Percentiles rank a stretch among this genome's conserved stretches.
phyloP scores from a whole-genome alignment of 2,329 filamentous ascomycete genomes.

The Metarhizium humberi region DNA sequence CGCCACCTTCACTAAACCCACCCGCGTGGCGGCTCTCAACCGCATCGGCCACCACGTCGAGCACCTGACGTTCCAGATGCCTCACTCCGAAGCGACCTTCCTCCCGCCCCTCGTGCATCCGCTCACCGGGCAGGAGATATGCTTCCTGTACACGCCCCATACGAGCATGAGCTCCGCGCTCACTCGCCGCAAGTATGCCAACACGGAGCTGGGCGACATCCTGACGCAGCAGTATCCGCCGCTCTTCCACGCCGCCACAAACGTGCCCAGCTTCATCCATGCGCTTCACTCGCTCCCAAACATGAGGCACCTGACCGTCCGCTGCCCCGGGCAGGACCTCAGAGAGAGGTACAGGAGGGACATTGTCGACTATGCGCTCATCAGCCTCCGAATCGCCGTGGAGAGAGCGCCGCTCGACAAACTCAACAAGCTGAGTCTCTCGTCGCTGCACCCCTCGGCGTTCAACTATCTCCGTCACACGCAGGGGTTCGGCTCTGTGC shows the following conservation, averaged over 20 bases:
- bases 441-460: constrained; percentile 64
- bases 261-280: constrained; percentile 74
- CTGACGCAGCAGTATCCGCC: constrained; percentile 82
- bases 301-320: constrained; percentile 65
- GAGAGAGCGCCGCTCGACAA: constrained; percentile 60
- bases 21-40: constrained; percentile 63
- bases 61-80: constrained; percentile 67
- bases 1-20: constrained; percentile 65
- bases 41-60: constrained; percentile 72
- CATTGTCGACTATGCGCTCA: constrained; percentile 80
- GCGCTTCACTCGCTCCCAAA: constrained; percentile 61
- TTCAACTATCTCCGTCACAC: constrained; percentile 70
- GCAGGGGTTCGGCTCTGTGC: constrained; percentile 64
- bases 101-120: constrained; percentile 78
- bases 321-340: constrained; percentile 63
- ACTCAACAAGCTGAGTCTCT: constrained; percentile 62
- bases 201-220: constrained; percentile 68
- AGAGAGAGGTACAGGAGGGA: constrained; percentile 64
- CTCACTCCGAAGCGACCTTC: constrained; percentile 70
- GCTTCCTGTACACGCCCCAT: constrained; percentile 74
- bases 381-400: constrained; percentile 74
- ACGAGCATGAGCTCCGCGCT: constrained; percentile 52
- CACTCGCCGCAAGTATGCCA: constrained; percentile 68
- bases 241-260: constrained; percentile 81
- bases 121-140: constrained; percentile 64